phyloP scores from a whole-genome alignment of 306 rosid genomes.

The Dalbergia oliveri region DNA sequence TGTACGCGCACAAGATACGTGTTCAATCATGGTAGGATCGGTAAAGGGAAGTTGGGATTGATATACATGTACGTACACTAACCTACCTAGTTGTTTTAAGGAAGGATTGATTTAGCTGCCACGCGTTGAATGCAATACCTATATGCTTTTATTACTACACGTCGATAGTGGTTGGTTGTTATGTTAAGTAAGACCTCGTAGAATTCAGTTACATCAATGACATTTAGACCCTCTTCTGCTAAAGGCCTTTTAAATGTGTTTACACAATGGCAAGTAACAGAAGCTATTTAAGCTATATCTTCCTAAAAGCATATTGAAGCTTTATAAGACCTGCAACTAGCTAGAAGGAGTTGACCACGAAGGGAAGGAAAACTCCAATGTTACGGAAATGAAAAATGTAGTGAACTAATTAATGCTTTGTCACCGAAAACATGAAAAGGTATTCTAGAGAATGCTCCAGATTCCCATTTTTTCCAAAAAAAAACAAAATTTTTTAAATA shows the following conservation, averaged over 20 bases:
- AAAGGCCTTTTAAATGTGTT: too few species aligned
- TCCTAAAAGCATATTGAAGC: not conserved
- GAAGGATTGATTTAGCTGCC: not conserved
- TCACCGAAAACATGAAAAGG: not conserved
- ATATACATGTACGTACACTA: not conserved
- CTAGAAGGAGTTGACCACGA: not conserved
- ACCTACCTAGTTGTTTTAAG: constrained; percentile 30
- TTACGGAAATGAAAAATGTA: constrained; percentile 2
- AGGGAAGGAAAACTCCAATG: constrained; percentile 21
- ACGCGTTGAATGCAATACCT: constrained; percentile 19
- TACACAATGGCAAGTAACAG: too few species aligned
- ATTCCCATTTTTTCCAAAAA: not conserved
- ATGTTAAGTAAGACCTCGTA: not conserved
- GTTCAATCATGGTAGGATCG: not conserved
- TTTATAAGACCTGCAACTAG: not conserved
- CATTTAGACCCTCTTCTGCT: not conserved
- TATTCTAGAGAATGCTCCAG: not conserved
- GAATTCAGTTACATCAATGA: constrained; percentile 8
- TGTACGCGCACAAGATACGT: not conserved
- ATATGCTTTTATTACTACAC: constrained; percentile 25
- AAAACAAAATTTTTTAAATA: too few species aligned
- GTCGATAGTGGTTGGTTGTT: not conserved
- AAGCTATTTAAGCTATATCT: not conserved
- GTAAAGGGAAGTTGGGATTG: not conserved
- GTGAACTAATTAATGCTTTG: not conserved